Conservation (phyloP, 768 basidiomycete species). For the Pleurotus pulmonarius region DNA sequence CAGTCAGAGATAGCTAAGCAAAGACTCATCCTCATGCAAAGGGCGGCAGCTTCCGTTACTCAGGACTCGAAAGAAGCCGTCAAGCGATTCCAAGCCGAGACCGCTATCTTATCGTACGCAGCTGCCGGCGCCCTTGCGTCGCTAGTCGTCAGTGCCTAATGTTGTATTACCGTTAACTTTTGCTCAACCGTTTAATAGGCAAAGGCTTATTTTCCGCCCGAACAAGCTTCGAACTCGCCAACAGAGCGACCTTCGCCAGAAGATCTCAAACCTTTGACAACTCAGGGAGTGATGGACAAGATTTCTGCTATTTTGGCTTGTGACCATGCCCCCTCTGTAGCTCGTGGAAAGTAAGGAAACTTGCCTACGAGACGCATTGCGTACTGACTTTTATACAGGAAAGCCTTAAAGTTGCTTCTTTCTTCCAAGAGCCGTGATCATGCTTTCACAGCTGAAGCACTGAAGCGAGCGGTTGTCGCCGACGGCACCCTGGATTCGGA, state of each 20-base stretch:
- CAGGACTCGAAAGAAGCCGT: conserved; percentile 50
- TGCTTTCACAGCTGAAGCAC: conserved; percentile 57
- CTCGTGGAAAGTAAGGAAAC: conserved; percentile 60
- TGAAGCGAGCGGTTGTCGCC: conserved; percentile 67
- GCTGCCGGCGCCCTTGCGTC: conserved; percentile 87
- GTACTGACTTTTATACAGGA: conserved; percentile 44
- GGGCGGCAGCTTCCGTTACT: conserved; percentile 52
- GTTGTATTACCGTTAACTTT: not conserved
- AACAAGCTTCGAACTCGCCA: conserved; percentile 56
- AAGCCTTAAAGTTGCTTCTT: conserved; percentile 70
- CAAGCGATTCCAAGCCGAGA: conserved; percentile 69
- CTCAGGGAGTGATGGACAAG: conserved; percentile 55
- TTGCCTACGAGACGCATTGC: not conserved
- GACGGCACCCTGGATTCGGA: conserved; percentile 51
- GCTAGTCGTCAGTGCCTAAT: conserved; percentile 64
- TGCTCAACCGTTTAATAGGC: conserved; percentile 40
- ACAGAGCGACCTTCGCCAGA: conserved; percentile 54
- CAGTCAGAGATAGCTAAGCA: conserved; percentile 72
- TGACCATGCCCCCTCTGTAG: conserved; percentile 43
- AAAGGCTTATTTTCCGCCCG: conserved; percentile 72
- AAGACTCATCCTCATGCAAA: conserved; percentile 68
- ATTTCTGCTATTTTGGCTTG: conserved; percentile 68
- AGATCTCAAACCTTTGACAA: conserved; percentile 49
- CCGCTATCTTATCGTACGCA: conserved; percentile 68
- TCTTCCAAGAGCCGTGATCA: conserved; percentile 50